Percentiles rank a stretch among this genome's conserved stretches.
Conservation (phyloP, 805 yeast species). For the Tetrapisispora fleetii region DNA sequence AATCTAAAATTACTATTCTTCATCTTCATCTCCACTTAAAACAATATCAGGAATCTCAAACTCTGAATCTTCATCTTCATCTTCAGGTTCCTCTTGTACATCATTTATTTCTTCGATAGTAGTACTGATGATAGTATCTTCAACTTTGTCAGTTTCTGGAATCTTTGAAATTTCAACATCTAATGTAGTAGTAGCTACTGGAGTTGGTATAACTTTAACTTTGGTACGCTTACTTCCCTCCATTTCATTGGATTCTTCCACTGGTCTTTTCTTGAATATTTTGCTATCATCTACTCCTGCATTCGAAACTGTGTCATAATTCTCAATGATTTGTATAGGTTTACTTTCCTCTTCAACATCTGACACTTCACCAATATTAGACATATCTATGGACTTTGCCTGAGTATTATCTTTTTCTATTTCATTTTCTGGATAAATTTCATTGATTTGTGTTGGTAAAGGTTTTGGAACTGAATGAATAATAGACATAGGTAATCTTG, state of each 20-base stretch:
- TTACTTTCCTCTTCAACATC: neutral
- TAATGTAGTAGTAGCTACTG: neutral
- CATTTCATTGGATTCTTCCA: slow-evolving; percentile 6
- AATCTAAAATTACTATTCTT: slow-evolving; percentile 2
- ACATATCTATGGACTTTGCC: neutral
- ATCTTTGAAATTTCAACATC: neutral
- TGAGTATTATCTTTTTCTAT: slow-evolving; percentile 3
- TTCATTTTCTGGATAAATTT: slow-evolving; percentile 3
- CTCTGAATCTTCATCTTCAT: slow-evolving; percentile 22
- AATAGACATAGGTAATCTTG: slow-evolving; percentile 54
- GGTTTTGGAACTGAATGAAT: slow-evolving; percentile 16
- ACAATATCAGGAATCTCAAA: slow-evolving; percentile 25
- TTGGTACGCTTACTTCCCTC: slow-evolving; percentile 4
- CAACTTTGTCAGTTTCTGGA: neutral
- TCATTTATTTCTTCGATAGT: neutral
- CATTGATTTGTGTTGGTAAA: slow-evolving; percentile 5
- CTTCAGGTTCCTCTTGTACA: slow-evolving; percentile 3
- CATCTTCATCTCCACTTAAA: slow-evolving; percentile 13
- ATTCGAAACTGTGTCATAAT: slow-evolving; percentile 7
- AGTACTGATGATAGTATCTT: neutral
- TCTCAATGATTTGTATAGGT: neutral
- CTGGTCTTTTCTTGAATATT: slow-evolving; percentile 9
- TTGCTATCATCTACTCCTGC: slow-evolving; percentile 1
- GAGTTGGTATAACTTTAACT: neutral
- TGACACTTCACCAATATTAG: neutral